Percentiles rank a stretch among this genome's conserved stretches.
These are phyloP conservation scores for Entomortierella chlamydospora DNA, from an alignment of 192 early-diverging fungal genomes.

Conservation along the genomic window DNA sequence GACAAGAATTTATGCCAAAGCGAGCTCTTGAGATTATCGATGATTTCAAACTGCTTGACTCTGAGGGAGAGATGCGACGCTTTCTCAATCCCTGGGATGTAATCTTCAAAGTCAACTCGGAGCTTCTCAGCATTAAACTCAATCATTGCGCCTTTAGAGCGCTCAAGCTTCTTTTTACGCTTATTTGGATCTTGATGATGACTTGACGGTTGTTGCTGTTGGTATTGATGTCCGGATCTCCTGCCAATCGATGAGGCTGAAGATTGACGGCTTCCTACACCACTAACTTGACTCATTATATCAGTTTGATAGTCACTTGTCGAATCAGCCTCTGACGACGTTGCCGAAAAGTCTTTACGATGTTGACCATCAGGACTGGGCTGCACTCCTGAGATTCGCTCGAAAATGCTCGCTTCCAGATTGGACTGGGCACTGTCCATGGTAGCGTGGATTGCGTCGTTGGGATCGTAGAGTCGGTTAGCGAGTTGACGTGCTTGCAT, in stretches of 20 bases:
- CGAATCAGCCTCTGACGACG: conserved; percentile 44
- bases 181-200: conserved; percentile 17
- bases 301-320: conserved; percentile 41
- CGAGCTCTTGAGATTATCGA: conserved; percentile 81
- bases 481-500: conserved; percentile 50
- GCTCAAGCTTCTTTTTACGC: conserved; percentile 53
- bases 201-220: conserved; percentile 18
- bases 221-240: conserved; percentile 10
- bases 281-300: conserved; percentile 31
- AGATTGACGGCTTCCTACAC: conserved; percentile 18
- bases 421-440: conserved; percentile 48
- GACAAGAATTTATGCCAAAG: conserved; percentile 85
- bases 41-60: conserved; percentile 77
- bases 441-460: conserved; percentile 29
- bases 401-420: conserved; percentile 51
- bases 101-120: conserved; percentile 66
- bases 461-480: conserved; percentile 39
- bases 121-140: conserved; percentile 66
- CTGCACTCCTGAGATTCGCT: conserved; percentile 40
- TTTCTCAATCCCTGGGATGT: conserved; percentile 55
- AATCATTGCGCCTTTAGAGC: conserved; percentile 61
- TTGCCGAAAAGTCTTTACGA: conserved; percentile 18
- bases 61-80: conserved; percentile 61
- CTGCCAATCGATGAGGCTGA: conserved; percentile 19
- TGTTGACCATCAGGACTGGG: conserved; percentile 12